Evolutionary conservation across 2,329 filamentous ascomycete species (phyloP).

Genomic region (Knoxdaviesia capensis): DNA sequence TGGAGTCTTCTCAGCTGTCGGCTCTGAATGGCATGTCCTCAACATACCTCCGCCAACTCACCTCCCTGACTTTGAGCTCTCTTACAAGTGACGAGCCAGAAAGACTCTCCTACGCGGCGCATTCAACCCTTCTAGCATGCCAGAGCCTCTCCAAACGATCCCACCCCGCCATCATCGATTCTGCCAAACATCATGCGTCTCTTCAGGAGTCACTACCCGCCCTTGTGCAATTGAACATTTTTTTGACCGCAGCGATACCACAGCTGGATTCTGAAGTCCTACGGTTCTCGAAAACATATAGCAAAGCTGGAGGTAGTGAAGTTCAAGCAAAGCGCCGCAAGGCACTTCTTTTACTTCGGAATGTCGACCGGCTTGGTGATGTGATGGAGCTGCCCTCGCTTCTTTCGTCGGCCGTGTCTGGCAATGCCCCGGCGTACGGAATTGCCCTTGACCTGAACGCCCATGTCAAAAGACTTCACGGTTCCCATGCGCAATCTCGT

Average conservation of each 20-base stretch:
- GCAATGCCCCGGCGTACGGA: constrained; percentile 54
- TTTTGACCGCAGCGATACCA: constrained; percentile 54
- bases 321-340: constrained; percentile 56
- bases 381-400: constrained; percentile 78
- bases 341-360: constrained; percentile 63
- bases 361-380: constrained; percentile 76
- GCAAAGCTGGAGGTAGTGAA: constrained; percentile 48
- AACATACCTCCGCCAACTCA: too few relatives aligned
- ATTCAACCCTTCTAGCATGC: constrained; percentile 62
- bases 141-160: constrained; percentile 81
- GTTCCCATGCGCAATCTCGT: constrained; percentile 60
- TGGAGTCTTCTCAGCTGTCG: too few relatives aligned
- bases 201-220: constrained; percentile 52
- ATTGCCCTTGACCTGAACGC: constrained; percentile 79
- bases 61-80: too few relatives aligned
- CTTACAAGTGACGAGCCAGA: constrained; percentile 37
- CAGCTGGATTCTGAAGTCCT: constrained; percentile 61
- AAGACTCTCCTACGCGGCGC: constrained; percentile 58
- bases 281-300: constrained; percentile 65
- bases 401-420: constrained; percentile 57
- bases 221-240: constrained; percentile 42
- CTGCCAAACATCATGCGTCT: constrained; percentile 56
- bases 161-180: constrained; percentile 65
- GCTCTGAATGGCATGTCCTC: too few relatives aligned
- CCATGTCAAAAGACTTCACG: constrained; percentile 75